Evolutionary conservation across 352 stramenopile genomes (phyloP).

Genomic region (Pythium aristosporum): DNA sequence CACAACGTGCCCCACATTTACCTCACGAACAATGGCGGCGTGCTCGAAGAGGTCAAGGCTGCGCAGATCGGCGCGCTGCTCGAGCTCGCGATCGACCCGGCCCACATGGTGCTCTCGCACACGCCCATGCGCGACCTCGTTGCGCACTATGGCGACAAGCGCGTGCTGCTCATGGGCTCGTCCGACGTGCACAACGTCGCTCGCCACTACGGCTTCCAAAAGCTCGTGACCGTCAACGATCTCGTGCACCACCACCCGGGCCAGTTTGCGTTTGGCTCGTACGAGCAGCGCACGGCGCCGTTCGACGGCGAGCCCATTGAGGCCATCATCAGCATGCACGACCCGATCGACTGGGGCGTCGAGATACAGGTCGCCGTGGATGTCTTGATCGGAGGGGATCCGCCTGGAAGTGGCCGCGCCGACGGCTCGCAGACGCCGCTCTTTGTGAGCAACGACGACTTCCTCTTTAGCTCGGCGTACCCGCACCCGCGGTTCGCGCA

Average conservation of each 20-base stretch:
- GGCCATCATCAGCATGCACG: conserved; percentile 90
- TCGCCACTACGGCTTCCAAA: conserved; percentile 77
- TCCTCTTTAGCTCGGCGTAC: conserved; percentile 85
- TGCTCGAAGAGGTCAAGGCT: conserved; percentile 84
- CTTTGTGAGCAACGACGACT: conserved; percentile 89
- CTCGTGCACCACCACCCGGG: conserved; percentile 67
- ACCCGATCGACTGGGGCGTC: conserved; percentile 87
- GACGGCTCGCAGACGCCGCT: conserved; percentile 72
- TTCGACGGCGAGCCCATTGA: conserved; percentile 77
- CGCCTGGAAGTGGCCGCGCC: conserved; percentile 51
- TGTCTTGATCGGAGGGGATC: conserved; percentile 79
- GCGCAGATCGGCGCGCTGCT: conserved; percentile 64
- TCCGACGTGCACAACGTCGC: conserved; percentile 77
- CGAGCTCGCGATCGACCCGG: conserved; percentile 54
- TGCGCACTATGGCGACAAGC: conserved; percentile 59
- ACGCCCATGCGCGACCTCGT: conserved; percentile 88
- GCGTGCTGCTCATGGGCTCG: conserved; percentile 87
- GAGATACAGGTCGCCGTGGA: conserved; percentile 90
- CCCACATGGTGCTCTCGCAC: conserved; percentile 87
- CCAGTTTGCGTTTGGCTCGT: conserved; percentile 80
- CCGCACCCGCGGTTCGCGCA: conserved; percentile 80
- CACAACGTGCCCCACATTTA: conserved; percentile 86
- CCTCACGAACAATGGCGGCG: conserved; percentile 76
- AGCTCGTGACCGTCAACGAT: conserved; percentile 76
- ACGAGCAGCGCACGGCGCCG: conserved; percentile 53